phyloP scores from a whole-genome alignment of 176 grass and related monocot genomes.

The Saccharum spontaneum region DNA sequence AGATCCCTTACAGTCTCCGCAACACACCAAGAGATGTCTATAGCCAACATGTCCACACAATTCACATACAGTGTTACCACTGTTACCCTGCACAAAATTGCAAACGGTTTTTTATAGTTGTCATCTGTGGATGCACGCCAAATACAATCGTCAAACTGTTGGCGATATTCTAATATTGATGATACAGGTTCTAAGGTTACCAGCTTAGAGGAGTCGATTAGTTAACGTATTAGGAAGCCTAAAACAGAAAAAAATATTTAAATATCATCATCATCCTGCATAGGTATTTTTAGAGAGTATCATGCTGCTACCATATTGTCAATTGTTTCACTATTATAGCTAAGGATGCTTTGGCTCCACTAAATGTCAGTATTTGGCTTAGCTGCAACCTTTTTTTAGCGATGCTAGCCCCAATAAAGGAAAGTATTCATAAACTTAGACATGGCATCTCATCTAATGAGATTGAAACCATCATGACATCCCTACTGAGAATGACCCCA shows the following conservation, averaged over 20 bases:
- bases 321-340: neutral
- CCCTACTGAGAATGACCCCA: neutral
- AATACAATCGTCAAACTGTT: neutral
- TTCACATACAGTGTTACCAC: conserved; percentile 21
- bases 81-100: conserved; percentile 23
- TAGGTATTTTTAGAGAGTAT: neutral
- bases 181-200: neutral
- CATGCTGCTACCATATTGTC: neutral
- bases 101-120: neutral
- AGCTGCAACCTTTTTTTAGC: neutral
- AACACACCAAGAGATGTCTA: conserved; percentile 26
- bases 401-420: neutral
- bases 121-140: neutral
- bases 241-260: neutral
- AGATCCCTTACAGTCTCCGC: conserved; percentile 14
- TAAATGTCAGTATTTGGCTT: neutral
- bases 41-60: conserved; percentile 34
- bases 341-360: neutral
- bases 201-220: neutral
- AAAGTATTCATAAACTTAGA: neutral
- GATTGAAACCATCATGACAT: neutral
- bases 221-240: neutral
- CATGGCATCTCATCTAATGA: neutral
- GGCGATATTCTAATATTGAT: neutral
- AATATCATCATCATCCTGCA: neutral